Evolutionary conservation across 2,329 filamentous ascomycete species (phyloP), one percentile per base, ranked within the genome.

Genomic region (Microthyrium microscopicum): DNA sequence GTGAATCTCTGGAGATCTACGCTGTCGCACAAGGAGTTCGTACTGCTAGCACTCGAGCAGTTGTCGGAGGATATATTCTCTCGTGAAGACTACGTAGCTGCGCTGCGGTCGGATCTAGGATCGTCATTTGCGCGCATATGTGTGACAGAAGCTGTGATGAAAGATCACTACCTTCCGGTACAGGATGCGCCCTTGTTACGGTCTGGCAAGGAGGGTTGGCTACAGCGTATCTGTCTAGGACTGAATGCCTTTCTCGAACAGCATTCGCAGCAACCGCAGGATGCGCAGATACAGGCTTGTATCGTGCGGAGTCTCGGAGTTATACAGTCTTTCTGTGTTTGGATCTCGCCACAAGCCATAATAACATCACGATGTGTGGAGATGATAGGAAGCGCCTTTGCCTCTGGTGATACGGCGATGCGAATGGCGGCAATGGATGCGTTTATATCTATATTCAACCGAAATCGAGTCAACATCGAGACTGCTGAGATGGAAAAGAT

Each of bases 61-160:
- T 65, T 98, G 21, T 92, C 87, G 3, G 89, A 95, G 44, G 89
- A 95, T 52, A 73, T 94, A 33, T 93, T 95, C 57, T 81, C 79
- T 43, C 74, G 81, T 22, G 89, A 95, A 49, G 89, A 95, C 54
- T 69, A 80, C 2, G 75, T 84, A 4, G 84, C 87, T 11, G 78
- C 79, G 12, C 61, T 93, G 46, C 73, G 87, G 41, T 81, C 87
- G 50, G 78, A 76, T 33, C 72, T 81, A 35, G n/a, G n/a, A n/a
- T 68, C 98, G 40, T 92, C 84, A 50, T 80, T 83, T 51, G 81
- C 82, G 8, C 79, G 89, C 47, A 81, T 95, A 40, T 91, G 93
- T 52, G 92, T 85, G 0, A 83, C 89, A 2, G 64, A 71, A 17
- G 58, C 64, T 2, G 75, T 93, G 15, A 70, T 93, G 35, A 58